Evolutionary conservation across 139 green algal species (phyloP).

Genomic region (Protoeuglena noctilucae): DNA sequence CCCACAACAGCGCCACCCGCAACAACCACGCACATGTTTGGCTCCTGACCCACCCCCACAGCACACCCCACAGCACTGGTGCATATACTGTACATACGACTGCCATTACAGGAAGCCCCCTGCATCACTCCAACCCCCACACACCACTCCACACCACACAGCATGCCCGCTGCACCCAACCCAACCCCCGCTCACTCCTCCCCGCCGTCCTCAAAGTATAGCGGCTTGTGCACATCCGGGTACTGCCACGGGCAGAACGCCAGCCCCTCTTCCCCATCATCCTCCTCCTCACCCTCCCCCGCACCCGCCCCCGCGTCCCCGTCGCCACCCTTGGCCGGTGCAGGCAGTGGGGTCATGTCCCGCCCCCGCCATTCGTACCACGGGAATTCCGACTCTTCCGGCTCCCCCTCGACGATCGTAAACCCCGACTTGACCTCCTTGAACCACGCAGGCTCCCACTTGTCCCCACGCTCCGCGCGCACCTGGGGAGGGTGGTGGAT

Average conservation of each 20-base stretch:
- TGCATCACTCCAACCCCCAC: too few relatives aligned
- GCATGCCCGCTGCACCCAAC: too few relatives aligned
- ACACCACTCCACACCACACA: too few relatives aligned
- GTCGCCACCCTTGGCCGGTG: conserved; percentile 18
- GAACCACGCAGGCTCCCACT: conserved; percentile 65
- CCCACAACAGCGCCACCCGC: too few relatives aligned
- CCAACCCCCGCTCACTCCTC: too few relatives aligned
- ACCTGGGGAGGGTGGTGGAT: conserved; percentile 15
- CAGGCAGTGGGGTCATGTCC: conserved; percentile 5
- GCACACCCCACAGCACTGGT: too few relatives aligned
- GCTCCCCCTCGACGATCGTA: conserved; percentile 26
- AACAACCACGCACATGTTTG: too few relatives aligned
- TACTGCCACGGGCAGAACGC: conserved; percentile 59
- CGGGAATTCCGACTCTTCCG: conserved; percentile 35
- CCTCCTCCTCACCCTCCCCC: background rate
- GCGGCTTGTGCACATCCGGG: conserved; percentile 38
- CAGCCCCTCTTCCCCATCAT: conserved; percentile 32
- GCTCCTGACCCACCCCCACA: too few relatives aligned
- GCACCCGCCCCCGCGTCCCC: conserved; percentile 13
- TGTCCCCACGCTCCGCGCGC: conserved; percentile 29
- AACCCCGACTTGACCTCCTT: conserved; percentile 15
- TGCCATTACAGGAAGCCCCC: too few relatives aligned
- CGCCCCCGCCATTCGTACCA: conserved; percentile 43
- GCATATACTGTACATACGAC: too few relatives aligned
- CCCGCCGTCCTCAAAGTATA: too few relatives aligned